Evolutionary conservation across 176 grass and related monocot species (phyloP).

Genomic region (Puccinellia tenuiflora): DNA sequence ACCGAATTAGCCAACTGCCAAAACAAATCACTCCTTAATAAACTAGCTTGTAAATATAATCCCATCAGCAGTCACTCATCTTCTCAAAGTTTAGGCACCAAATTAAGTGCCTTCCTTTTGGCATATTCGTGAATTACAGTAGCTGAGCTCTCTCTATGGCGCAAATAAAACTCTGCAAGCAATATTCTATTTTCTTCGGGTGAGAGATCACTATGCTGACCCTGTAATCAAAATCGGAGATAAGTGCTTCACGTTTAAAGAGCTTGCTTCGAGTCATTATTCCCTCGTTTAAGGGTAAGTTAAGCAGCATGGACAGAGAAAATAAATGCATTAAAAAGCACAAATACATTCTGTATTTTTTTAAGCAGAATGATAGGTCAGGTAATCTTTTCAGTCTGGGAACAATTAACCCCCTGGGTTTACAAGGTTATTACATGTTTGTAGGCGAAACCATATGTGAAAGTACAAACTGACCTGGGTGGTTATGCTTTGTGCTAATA

Average conservation of each 20-base stretch:
- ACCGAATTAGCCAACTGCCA: conserved; percentile 7
- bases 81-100: conserved; percentile 36
- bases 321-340: background rate
- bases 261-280: background rate
- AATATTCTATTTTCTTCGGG: conserved; percentile 84
- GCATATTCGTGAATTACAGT: conserved; percentile 81
- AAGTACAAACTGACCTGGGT: background rate
- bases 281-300: background rate
- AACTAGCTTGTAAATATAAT: background rate
- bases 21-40: background rate
- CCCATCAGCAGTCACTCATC: background rate
- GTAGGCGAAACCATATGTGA: background rate
- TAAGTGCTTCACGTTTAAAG: conserved; percentile 19
- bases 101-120: conserved; percentile 53
- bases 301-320: background rate
- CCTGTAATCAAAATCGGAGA: conserved; percentile 40
- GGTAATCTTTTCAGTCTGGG: background rate
- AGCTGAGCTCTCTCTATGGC: conserved; percentile 63
- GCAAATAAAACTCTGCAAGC: conserved; percentile 89
- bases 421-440: conserved; percentile 6
- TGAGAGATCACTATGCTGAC: conserved; percentile 70
- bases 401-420: background rate
- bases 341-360: too few relatives aligned
- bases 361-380: background rate
- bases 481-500: background rate